phyloP scores from a whole-genome alignment of 2,329 filamentous ascomycete genomes.

The Sclerotinia spermophila region DNA sequence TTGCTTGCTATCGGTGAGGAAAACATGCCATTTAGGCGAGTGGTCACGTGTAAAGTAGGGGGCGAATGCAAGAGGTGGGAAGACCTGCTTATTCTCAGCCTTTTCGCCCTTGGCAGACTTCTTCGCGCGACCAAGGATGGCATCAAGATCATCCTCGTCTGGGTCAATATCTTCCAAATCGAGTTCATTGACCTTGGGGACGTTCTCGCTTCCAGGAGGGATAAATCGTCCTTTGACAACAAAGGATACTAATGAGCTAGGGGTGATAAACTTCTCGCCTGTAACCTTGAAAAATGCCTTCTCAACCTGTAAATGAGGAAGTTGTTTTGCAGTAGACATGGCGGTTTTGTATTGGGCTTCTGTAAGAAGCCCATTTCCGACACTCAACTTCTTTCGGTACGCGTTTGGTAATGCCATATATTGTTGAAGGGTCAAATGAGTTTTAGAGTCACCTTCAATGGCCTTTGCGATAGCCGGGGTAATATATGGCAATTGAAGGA shows the following conservation, averaged over 20 bases:
- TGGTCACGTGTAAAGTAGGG: constrained; percentile 89
- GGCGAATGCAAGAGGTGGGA: constrained; percentile 83
- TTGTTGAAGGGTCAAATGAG: constrained; percentile 74
- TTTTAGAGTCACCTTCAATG: constrained; percentile 71
- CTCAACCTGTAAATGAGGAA: constrained; percentile 79
- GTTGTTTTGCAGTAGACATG: constrained; percentile 72
- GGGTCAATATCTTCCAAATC: constrained; percentile 91
- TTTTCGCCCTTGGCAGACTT: constrained; percentile 61
- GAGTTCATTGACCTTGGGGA: constrained; percentile 70
- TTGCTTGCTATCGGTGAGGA: constrained; percentile 89
- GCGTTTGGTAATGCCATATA: constrained; percentile 83
- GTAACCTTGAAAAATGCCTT: constrained; percentile 98
- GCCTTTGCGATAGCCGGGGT: constrained; percentile 62
- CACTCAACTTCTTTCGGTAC: constrained; percentile 66
- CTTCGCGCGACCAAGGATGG: constrained; percentile 72
- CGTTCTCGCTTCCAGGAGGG: constrained; percentile 72
- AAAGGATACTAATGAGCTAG: constrained; percentile 86
- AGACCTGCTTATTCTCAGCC: constrained; percentile 59
- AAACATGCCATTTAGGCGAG: constrained; percentile 88
- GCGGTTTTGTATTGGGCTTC: constrained; percentile 74
- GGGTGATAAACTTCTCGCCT: constrained; percentile 88
- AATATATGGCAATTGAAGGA: constrained; percentile 88
- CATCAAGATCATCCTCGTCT: constrained; percentile 86
- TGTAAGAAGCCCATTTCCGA: constrained; percentile 67
- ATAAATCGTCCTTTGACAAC: constrained; percentile 94